These are phyloP conservation scores for Zangia roseola DNA, from an alignment of 768 basidiomycete genomes.

Conservation along the genomic window DNA sequence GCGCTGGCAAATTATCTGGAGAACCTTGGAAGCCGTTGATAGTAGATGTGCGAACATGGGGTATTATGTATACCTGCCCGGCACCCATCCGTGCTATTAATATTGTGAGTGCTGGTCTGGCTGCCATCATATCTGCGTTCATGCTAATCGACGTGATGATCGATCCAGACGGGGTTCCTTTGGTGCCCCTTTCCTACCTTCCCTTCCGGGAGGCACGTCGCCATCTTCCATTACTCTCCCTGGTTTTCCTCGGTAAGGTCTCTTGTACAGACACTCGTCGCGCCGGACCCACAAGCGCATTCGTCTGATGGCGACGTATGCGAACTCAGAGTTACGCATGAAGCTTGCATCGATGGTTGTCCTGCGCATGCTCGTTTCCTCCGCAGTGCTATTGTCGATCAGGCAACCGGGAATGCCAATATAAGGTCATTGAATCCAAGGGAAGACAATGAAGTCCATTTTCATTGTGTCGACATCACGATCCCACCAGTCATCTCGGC, in stretches of 20 bases:
- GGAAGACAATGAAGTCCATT: neutral
- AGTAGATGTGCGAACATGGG: slow-evolving; percentile 16
- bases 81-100: slow-evolving; percentile 8
- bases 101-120: slow-evolving; percentile 12
- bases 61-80: slow-evolving; percentile 17
- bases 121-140: neutral
- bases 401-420: slow-evolving; percentile 7
- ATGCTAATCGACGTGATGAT: neutral
- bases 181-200: slow-evolving; percentile 13
- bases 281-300: neutral
- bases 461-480: slow-evolving; percentile 14
- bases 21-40: slow-evolving; percentile 9
- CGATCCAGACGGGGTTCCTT: neutral
- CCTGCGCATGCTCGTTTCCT: slow-evolving; percentile 9
- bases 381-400: slow-evolving; percentile 14
- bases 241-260: neutral
- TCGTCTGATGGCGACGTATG: neutral
- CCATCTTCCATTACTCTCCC: slow-evolving; percentile 21
- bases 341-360: slow-evolving; percentile 4
- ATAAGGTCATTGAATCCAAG: slow-evolving; percentile 8
- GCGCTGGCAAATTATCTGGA: slow-evolving; percentile 11
- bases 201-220: slow-evolving; percentile 9
- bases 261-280: slow-evolving; percentile 17
- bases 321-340: slow-evolving; percentile 19
- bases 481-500: slow-evolving; percentile 4